Percentiles rank a stretch among this genome's conserved stretches.
Conservation (phyloP, 768 basidiomycete genomes). For the Dacryopinax spathularia region DNA sequence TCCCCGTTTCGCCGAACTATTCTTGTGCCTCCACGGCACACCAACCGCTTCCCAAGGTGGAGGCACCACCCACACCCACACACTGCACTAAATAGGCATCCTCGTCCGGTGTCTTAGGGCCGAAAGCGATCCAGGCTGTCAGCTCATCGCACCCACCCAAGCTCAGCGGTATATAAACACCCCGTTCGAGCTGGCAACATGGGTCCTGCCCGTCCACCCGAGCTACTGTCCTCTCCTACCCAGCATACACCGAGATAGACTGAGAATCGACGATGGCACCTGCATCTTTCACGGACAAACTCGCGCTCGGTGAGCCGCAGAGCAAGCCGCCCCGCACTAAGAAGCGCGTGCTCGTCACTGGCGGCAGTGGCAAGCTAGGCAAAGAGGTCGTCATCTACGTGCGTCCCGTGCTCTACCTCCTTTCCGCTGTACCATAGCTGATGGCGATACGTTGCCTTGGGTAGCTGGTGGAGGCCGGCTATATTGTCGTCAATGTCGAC, state of each 20-base stretch:
- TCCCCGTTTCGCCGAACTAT: no score
- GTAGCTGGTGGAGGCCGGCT: constrained; percentile 1
- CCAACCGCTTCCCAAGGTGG: not conserved
- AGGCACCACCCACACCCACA: no score
- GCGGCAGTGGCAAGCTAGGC: not conserved
- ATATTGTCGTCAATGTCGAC: constrained; percentile 8
- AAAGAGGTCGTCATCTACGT: constrained; percentile 4
- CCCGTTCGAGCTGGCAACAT: not conserved
- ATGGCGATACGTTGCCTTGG: not conserved
- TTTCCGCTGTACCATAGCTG: not conserved
- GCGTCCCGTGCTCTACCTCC: not conserved
- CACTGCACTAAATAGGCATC: not conserved
- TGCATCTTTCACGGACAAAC: not conserved
- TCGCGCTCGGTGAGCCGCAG: not conserved
- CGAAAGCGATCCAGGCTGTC: not conserved
- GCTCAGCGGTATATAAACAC: not conserved
- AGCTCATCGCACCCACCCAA: no score
- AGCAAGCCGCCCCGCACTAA: not conserved
- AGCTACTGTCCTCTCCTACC: not conserved
- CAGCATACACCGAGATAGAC: not conserved
- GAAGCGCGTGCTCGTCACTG: not conserved
- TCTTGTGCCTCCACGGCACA: not conserved
- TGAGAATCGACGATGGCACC: not conserved
- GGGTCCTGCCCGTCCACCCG: not conserved
- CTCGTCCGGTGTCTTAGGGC: not conserved